Percentiles rank a stretch among this genome's conserved stretches.
Evolutionary conservation across 371 early-diverging fungal genomes (phyloP).

Genomic region (Apophysomyces ossiformis): DNA sequence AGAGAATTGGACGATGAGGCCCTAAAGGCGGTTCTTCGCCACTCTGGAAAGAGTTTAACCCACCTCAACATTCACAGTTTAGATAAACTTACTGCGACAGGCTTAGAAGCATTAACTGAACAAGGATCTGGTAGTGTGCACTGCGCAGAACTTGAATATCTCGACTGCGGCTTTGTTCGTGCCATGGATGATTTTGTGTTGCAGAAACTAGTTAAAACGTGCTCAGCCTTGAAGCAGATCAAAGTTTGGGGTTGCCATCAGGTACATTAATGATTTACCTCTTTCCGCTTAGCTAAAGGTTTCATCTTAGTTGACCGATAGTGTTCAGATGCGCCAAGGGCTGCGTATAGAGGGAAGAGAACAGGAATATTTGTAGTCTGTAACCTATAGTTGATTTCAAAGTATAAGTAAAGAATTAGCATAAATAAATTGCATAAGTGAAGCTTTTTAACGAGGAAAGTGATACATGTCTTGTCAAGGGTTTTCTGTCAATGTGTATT

Average conservation of each 20-base stretch:
- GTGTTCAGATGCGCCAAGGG: slow-evolving; percentile 4
- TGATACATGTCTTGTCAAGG: too few relatives aligned
- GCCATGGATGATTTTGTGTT: slow-evolving; percentile 75
- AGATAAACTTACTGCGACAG: slow-evolving; percentile 64
- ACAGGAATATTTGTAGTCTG: not conserved
- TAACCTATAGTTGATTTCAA: not conserved
- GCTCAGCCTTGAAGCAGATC: slow-evolving; percentile 52
- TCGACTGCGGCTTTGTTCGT: slow-evolving; percentile 78
- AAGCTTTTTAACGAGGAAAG: too few relatives aligned
- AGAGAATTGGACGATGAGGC: slow-evolving; percentile 61
- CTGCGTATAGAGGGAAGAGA: slow-evolving; percentile 4
- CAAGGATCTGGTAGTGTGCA: slow-evolving; percentile 14
- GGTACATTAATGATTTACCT: slow-evolving; percentile 19
- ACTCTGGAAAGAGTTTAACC: slow-evolving; percentile 61
- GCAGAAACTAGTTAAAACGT: slow-evolving; percentile 48
- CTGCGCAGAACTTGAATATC: slow-evolving; percentile 48
- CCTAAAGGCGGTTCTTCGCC: slow-evolving; percentile 59
- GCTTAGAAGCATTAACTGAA: slow-evolving; percentile 56
- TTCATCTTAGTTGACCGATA: slow-evolving; percentile 4
- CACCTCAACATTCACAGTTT: slow-evolving; percentile 73
- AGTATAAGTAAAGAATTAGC: too few relatives aligned
- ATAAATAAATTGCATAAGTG: too few relatives aligned
- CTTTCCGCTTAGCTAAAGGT: not conserved
- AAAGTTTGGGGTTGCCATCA: slow-evolving; percentile 75
- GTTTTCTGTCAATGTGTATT: too few relatives aligned